Base-by-base conservation (phyloP, 2,329 filamentous ascomycete genomes). In the Penicillium polonicum region DNA sequence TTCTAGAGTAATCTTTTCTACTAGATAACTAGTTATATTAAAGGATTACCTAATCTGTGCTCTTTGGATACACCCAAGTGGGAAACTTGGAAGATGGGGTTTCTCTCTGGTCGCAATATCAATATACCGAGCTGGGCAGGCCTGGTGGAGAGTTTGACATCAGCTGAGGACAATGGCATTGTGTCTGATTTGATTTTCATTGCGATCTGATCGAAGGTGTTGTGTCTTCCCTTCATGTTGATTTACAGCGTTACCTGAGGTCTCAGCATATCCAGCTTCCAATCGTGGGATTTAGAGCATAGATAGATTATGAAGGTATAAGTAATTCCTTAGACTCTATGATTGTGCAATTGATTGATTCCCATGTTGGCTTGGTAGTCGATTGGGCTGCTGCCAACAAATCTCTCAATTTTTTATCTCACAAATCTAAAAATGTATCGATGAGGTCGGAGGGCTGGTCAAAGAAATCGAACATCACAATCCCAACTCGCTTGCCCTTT, bases 381-480 rank as follows among this genome's bases (percentile, higher is more conserved):
- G 15, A 44, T 5, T 44, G 6, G 25, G 25, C 23, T 27, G 13
- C 21, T 19, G 12, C 5, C 23, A 41, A 29, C 3, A 15, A 41
- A 9, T 38, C 19, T 12, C 27, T 31, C 38, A 7, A 12, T 9
- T n/a, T 3, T 19, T 4, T 19, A 12, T 2, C 1, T 43, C n/a
- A 65, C 31, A 68, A 46, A 31, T 58, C 60, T 50, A 82, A 61
- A 36, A 80, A 72, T 2, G 71, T 68, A 53, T 74, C 68, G 19
- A 82, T 63, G 48, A 83, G 60, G 4, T 76, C 71, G 2, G 55
- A 64, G 0, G 79, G 80, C 60, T 74, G 66, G 44, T 81, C 76
- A 61, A 75, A 83, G 61, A 80, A 83, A 62, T 83, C 81, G 67
- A 83, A 75, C 70, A 83, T 80, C 15, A 82, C 75, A 59, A 83